These are phyloP conservation scores for Lactifluus echinatus DNA, from an alignment of 768 basidiomycete species.

Conservation along the genomic window DNA sequence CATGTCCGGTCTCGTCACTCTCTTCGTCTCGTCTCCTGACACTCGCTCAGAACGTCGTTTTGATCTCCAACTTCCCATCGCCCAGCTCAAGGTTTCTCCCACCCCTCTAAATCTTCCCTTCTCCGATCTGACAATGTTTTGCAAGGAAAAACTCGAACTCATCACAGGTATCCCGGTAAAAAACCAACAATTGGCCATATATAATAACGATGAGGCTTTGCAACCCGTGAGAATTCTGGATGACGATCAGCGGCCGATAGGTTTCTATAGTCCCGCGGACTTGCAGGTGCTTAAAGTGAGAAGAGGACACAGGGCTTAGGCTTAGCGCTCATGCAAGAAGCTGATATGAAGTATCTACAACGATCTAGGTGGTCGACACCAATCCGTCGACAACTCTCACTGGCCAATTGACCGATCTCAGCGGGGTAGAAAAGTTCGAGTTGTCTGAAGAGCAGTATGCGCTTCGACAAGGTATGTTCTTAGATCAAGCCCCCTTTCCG, in stretches of 20 bases:
- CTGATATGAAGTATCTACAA: neutral
- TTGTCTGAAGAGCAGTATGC: constrained; percentile 76
- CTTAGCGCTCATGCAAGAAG: neutral
- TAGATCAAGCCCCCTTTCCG: neutral
- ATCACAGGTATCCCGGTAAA: constrained; percentile 82
- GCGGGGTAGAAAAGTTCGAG: constrained; percentile 90
- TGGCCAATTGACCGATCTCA: constrained; percentile 78
- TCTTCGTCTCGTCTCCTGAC: constrained; percentile 80
- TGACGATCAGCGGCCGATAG: constrained; percentile 61
- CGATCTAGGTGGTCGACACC: constrained; percentile 54
- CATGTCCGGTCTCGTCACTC: constrained; percentile 45
- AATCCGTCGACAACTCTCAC: constrained; percentile 70
- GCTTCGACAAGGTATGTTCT: constrained; percentile 54
- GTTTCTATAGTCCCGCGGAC: constrained; percentile 64
- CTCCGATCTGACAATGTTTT: neutral
- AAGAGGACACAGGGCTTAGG: constrained; percentile 20
- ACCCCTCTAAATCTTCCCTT: neutral
- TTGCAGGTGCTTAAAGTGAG: constrained; percentile 77
- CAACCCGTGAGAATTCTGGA: constrained; percentile 45
- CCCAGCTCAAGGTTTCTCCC: constrained; percentile 66
- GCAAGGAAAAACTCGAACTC: constrained; percentile 59
- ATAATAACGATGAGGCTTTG: constrained; percentile 46
- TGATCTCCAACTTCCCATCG: constrained; percentile 64
- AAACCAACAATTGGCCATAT: constrained; percentile 62
- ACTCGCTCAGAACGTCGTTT: constrained; percentile 85